Evolutionary conservation across 805 yeast genomes (phyloP).

Genomic region (Metschnikowia corniflorae): DNA sequence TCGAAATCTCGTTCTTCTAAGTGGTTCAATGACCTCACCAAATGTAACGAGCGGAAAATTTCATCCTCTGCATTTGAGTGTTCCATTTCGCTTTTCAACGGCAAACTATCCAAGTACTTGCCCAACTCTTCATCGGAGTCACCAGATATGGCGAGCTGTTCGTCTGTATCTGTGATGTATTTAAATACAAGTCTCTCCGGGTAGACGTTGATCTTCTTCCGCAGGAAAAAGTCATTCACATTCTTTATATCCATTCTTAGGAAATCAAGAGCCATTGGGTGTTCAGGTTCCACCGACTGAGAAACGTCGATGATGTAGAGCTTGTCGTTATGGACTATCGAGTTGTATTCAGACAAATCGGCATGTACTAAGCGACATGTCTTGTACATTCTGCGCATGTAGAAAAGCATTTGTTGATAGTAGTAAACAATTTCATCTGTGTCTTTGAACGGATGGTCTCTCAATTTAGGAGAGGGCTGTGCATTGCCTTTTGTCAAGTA

Average conservation of each 20-base stretch:
- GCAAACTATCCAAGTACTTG: slow-evolving; percentile 46
- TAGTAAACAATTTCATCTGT: slow-evolving; percentile 61
- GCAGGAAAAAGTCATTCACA: slow-evolving; percentile 80
- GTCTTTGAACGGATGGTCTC: slow-evolving; percentile 73
- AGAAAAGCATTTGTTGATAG: slow-evolving; percentile 75
- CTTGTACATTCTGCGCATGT: slow-evolving; percentile 84
- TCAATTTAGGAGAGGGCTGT: slow-evolving; percentile 85
- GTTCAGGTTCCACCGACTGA: slow-evolving; percentile 96
- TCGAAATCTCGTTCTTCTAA: slow-evolving; percentile 87
- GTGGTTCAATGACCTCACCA: slow-evolving; percentile 76
- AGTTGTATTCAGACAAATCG: slow-evolving; percentile 91
- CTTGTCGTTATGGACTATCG: slow-evolving; percentile 74
- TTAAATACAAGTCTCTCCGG: slow-evolving; percentile 80
- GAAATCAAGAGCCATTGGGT: slow-evolving; percentile 93
- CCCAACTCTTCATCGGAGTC: slow-evolving; percentile 43
- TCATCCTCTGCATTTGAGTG: slow-evolving; percentile 71
- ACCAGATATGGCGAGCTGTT: slow-evolving; percentile 32
- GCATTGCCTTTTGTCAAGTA: slow-evolving; percentile 76
- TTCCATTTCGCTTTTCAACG: slow-evolving; percentile 51
- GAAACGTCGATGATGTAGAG: slow-evolving; percentile 93
- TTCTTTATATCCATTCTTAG: slow-evolving; percentile 96
- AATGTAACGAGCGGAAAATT: slow-evolving; percentile 75
- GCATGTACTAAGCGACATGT: slow-evolving; percentile 93
- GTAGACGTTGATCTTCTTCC: slow-evolving; percentile 68
- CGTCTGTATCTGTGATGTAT: slow-evolving; percentile 57